Evolutionary conservation across 1,284 basidiomycete species (phyloP).

Genomic region (Agroathelia rolfsii): DNA sequence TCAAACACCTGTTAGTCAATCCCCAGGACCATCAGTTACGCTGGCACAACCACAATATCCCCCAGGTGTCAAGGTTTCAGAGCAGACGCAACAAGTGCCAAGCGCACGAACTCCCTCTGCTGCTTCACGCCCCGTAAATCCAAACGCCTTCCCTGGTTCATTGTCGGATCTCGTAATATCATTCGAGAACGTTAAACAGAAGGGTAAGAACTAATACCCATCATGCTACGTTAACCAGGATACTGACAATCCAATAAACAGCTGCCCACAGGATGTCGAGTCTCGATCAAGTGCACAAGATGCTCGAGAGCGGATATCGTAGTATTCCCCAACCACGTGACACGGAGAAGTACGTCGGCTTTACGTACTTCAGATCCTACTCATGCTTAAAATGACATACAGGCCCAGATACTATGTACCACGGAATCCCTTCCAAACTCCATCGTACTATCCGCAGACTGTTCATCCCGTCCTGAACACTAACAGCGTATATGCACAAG

Average conservation of each 20-base stretch:
- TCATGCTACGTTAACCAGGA: not conserved
- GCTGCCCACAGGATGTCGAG: conserved; percentile 80
- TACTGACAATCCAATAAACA: conserved; percentile 20
- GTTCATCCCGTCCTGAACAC: conserved; percentile 79
- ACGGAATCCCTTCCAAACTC: conserved; percentile 84
- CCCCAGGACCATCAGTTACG: conserved; percentile 18
- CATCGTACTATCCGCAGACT: conserved; percentile 92
- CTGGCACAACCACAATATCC: conserved; percentile 47
- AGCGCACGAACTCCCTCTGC: conserved; percentile 27
- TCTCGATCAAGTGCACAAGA: conserved; percentile 82
- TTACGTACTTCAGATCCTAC: conserved; percentile 6
- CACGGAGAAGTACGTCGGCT: conserved; percentile 73
- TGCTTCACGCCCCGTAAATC: conserved; percentile 23
- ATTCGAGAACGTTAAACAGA: conserved; percentile 94
- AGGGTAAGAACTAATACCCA: conserved; percentile 45
- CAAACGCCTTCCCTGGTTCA: conserved; percentile 64
- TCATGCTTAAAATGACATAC: conserved; percentile 8
- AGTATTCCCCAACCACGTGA: conserved; percentile 89
- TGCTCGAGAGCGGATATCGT: conserved; percentile 84
- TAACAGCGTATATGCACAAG: conserved; percentile 80
- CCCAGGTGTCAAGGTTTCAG: conserved; percentile 54
- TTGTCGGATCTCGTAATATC: conserved; percentile 90
- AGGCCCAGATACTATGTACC: conserved; percentile 97
- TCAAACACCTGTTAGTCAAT: conserved; percentile 18
- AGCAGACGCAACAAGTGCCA: conserved; percentile 24